Base-by-base conservation (phyloP, 257 asterid species). In the Scutellaria minor region DNA sequence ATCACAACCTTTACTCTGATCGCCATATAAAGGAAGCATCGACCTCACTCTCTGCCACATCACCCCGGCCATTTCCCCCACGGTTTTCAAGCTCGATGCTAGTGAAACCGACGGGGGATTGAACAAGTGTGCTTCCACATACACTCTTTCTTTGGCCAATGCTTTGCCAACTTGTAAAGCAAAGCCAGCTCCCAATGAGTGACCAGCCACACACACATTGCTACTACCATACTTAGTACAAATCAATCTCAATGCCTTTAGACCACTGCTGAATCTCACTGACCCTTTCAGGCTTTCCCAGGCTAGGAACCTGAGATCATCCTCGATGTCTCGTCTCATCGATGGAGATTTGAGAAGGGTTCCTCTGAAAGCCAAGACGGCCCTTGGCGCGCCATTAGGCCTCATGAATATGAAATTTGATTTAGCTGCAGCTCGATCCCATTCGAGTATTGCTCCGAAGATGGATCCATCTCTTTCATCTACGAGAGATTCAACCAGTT, bases 41-140 rank as follows among this genome's bases (percentile, higher is more conserved):
- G 92, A 60, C 66, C 63, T 87, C 20, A 91, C 79, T 80, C 80
- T 81, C 65, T 73, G 88, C 99, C 99, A 94, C 45, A 79, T 73
- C 6, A 58, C 60, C 42, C 89, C 91, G 0, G 91, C 96, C 44
- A 68, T 86, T 69, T 93, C 97, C 22, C 96, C 90, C 12, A 89
- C 64, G 3, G 66, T 84, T 64, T 81, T 88, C 50, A 91, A 64
- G 54, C 97, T 82, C 73, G 90, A 83, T 65, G 96, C 88, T n/a
- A 94, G 68, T n/a, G 99, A 94, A 74, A 89, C 89, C 0, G 99
- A 91, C 0, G 99, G 99, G 5, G 99, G 99, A 73, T 94, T 94
- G 73, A 94, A 94, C 82, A 94, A 64, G 77, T 91, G 99, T 1
- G 97, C 87, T 74, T 94, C 97, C 5, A 91, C 93, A 1, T 58